Evolutionary conservation across 176 grass and related monocot genomes (phyloP).

Genomic region (Rhynchospora tenuis): DNA sequence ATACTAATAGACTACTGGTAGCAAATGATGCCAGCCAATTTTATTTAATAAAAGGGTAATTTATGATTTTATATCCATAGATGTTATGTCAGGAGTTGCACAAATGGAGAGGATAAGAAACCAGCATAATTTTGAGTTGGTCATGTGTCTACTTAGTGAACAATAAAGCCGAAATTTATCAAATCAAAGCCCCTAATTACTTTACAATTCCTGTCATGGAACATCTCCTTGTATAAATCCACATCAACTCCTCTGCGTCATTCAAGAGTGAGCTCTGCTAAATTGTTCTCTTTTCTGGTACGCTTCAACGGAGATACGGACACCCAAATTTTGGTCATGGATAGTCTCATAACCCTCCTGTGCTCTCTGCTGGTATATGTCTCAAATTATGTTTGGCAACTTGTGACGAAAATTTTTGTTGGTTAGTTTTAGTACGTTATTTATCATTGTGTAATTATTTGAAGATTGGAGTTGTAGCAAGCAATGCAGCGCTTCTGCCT

Average conservation of each 20-base stretch:
- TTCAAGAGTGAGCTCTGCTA: neutral
- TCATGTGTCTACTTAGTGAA: conserved; percentile 9
- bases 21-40: neutral
- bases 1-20: neutral
- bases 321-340: neutral
- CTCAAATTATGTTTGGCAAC: neutral
- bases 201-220: neutral
- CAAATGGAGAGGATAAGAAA: neutral
- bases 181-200: neutral
- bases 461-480: conserved; percentile 20
- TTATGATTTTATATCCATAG: neutral
- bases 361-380: conserved; percentile 25
- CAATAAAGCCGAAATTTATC: conserved; percentile 1
- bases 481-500: conserved; percentile 19
- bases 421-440: neutral
- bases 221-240: neutral
- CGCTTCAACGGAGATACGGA: too few species aligned
- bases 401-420: neutral
- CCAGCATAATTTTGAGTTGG: neutral
- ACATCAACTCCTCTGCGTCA: neutral
- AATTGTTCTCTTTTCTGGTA: neutral
- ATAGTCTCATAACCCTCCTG: neutral
- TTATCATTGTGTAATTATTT: neutral
- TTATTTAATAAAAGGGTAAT: neutral
- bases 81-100: neutral